These are phyloP conservation scores for Podaxis sp. DNA, from an alignment of 768 basidiomycete genomes.

Conservation along the genomic window DNA sequence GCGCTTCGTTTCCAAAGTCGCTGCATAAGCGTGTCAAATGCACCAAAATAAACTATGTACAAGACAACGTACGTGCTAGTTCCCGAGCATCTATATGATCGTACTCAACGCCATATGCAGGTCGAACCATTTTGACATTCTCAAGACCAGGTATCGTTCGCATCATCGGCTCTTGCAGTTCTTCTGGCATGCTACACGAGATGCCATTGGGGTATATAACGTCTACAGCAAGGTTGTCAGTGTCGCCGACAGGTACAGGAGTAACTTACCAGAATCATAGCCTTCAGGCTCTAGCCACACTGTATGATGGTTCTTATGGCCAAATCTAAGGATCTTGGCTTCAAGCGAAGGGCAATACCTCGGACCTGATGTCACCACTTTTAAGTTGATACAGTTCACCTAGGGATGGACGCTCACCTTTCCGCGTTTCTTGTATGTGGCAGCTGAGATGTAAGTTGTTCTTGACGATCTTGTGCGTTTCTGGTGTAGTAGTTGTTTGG, in stretches of 20 bases:
- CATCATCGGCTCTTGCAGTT: conserved; percentile 80
- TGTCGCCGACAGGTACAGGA: not conserved
- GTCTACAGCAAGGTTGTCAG: conserved; percentile 40
- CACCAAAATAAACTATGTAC: not conserved
- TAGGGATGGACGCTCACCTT: conserved; percentile 43
- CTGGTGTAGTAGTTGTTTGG: conserved; percentile 68
- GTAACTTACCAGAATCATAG: conserved; percentile 71
- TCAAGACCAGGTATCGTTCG: conserved; percentile 84
- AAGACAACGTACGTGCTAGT: conserved; percentile 53
- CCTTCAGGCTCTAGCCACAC: conserved; percentile 94
- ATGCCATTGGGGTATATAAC: conserved; percentile 90
- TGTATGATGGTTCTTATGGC: conserved; percentile 63
- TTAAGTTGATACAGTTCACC: not conserved
- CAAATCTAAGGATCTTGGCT: conserved; percentile 81
- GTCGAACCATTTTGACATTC: conserved; percentile 77
- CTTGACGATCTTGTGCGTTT: conserved; percentile 72
- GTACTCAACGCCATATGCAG: conserved; percentile 93
- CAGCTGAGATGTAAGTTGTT: conserved; percentile 76
- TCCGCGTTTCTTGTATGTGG: conserved; percentile 88
- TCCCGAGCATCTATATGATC: conserved; percentile 89
- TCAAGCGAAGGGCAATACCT: conserved; percentile 92
- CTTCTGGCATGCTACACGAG: conserved; percentile 85
- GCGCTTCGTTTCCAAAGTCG: conserved; percentile 82
- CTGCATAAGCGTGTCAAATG: conserved; percentile 31
- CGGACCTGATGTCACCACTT: conserved; percentile 51